A percentile compares a stretch with the other conserved stretches of the same genome.
phyloP scores from a whole-genome alignment of 371 early-diverging fungal genomes.

The Saksenaea oblongispora region DNA sequence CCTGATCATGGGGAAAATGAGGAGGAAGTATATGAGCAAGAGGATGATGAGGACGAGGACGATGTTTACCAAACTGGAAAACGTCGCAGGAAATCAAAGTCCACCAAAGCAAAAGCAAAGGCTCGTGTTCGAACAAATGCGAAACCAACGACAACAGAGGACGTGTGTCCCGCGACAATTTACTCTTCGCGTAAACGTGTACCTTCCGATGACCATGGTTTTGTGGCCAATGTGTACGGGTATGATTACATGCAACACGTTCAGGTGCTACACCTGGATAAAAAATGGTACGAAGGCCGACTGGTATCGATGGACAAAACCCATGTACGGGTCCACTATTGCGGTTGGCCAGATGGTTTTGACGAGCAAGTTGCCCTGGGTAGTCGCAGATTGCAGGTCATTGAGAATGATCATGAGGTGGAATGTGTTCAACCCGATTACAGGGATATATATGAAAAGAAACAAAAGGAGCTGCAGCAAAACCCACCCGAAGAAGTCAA shows the following conservation, averaged over 20 bases:
- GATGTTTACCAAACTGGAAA: not conserved
- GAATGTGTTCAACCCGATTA: conserved; percentile 45
- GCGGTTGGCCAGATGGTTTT: conserved; percentile 58
- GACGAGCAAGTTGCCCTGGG: conserved; percentile 64
- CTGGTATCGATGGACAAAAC: conserved; percentile 51
- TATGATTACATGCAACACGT: conserved; percentile 59
- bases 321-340: conserved; percentile 56
- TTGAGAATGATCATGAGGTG: conserved; percentile 42
- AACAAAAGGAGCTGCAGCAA: conserved; percentile 44
- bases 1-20: conserved; percentile 5
- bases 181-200: not conserved
- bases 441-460: conserved; percentile 42
- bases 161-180: not conserved
- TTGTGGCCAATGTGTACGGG: conserved; percentile 57
- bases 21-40: conserved; percentile 6
- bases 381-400: conserved; percentile 51
- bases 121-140: not conserved
- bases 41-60: not conserved
- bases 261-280: conserved; percentile 49
- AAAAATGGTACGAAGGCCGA: conserved; percentile 55
- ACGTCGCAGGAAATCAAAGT: not conserved
- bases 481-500: conserved; percentile 20
- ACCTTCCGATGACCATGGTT: conserved; percentile 19
- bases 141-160: not conserved
- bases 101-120: not conserved